Conservation (phyloP, 1,139 yeast species). For the Groenewaldozyma sp. region DNA sequence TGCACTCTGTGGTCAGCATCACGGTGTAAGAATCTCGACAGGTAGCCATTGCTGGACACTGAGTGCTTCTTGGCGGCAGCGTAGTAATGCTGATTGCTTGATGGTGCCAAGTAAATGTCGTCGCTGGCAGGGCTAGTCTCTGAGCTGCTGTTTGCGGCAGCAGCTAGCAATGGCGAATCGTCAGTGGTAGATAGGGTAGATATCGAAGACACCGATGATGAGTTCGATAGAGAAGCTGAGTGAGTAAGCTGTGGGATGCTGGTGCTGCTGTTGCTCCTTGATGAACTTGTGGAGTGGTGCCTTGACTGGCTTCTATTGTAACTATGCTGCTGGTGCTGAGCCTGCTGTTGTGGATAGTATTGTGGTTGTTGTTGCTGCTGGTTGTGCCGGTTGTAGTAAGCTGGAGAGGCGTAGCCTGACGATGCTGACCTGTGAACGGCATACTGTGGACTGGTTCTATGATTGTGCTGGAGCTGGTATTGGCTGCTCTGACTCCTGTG, state of each 20-base stretch:
- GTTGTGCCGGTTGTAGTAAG: constrained; percentile 5
- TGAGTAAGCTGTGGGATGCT: constrained; percentile 4
- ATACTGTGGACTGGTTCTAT: too few species aligned
- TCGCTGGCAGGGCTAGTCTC: too few species aligned
- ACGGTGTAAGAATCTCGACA: too few species aligned
- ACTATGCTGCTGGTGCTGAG: constrained; percentile 4
- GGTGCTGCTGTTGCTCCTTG: constrained; percentile 6
- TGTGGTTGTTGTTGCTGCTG: constrained; percentile 6
- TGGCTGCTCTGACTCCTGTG: neutral
- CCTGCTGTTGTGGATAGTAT: constrained; percentile 9
- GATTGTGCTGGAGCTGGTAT: constrained; percentile 6
- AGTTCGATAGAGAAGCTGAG: constrained; percentile 5
- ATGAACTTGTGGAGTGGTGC: neutral
- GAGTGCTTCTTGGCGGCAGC: too few species aligned
- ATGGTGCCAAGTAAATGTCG: too few species aligned
- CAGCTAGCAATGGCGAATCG: too few species aligned
- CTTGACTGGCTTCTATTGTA: constrained; percentile 9
- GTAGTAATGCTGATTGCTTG: too few species aligned
- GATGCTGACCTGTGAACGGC: too few species aligned
- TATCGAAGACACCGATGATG: constrained; percentile 5
- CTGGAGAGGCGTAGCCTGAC: constrained; percentile 1
- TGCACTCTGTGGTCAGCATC: too few species aligned
- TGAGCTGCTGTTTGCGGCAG: too few species aligned
- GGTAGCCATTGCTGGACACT: too few species aligned
- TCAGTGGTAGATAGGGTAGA: constrained; percentile 2